phyloP scores from a whole-genome alignment of 768 basidiomycete species.

The Rhizopogon sp. region DNA sequence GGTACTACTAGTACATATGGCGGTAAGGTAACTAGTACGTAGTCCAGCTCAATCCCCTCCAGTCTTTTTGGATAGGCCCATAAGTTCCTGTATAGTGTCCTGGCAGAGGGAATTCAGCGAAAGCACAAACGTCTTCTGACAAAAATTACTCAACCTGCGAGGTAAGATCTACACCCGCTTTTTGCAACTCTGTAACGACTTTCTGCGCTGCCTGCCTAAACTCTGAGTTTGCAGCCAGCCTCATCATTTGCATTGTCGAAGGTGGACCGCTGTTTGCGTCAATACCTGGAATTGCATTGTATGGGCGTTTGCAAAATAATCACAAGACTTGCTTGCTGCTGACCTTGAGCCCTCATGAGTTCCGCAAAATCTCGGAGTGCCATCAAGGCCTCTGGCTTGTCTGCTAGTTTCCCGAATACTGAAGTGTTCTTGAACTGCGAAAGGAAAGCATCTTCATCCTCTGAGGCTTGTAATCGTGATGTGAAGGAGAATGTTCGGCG shows the following conservation, averaged over 20 bases:
- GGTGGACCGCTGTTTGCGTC: constrained; percentile 41
- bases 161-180: constrained; percentile 55
- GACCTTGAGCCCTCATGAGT: constrained; percentile 46
- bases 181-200: constrained; percentile 46
- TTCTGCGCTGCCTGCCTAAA: constrained; percentile 44
- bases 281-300: constrained; percentile 33
- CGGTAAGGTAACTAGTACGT: neutral
- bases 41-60: constrained; percentile 11
- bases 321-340: constrained; percentile 17
- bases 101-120: constrained; percentile 14
- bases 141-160: constrained; percentile 39
- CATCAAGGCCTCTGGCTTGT: constrained; percentile 44
- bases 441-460: constrained; percentile 29
- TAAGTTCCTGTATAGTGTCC: constrained; percentile 42
- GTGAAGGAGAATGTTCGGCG: constrained; percentile 28
- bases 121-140: neutral
- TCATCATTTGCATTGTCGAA: constrained; percentile 49
- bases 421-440: constrained; percentile 41
- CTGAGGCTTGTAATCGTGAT: constrained; percentile 25
- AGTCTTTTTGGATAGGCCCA: constrained; percentile 23
- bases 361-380: constrained; percentile 42
- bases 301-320: neutral
- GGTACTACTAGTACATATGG: neutral
- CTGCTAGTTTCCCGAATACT: constrained; percentile 42
- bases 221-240: constrained; percentile 45